A percentile compares a stretch with the other conserved stretches of the same genome.
These are phyloP conservation scores for Hypoxylon sp. DNA, from an alignment of 2,329 filamentous ascomycete species.

Conservation along the genomic window DNA sequence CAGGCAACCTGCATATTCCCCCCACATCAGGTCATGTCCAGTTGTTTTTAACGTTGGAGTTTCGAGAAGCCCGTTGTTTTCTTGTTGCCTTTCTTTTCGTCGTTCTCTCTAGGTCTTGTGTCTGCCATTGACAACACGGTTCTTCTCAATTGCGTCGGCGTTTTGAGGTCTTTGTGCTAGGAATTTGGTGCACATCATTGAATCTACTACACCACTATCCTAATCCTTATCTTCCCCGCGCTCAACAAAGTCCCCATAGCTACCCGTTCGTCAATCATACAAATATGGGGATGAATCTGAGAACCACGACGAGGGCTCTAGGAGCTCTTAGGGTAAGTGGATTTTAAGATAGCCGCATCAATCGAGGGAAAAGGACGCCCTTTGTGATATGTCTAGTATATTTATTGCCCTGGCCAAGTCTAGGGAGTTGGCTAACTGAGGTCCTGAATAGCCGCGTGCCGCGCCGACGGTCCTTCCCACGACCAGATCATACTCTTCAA, in stretches of 20 bases:
- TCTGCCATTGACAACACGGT: conserved; percentile 11
- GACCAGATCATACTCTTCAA: conserved; percentile 76
- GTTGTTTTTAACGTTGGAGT: conserved; percentile 11
- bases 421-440: neutral
- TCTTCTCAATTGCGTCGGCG: conserved; percentile 25
- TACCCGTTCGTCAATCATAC: neutral
- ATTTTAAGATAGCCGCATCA: neutral
- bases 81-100: conserved; percentile 11
- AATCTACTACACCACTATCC: neutral
- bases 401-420: neutral
- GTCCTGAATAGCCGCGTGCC: conserved; percentile 50
- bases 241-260: neutral
- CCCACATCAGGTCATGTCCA: conserved; percentile 37
- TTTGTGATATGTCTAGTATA: neutral
- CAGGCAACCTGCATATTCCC: conserved; percentile 7
- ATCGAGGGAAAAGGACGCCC: no score
- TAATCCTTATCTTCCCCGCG: neutral
- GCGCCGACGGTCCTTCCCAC: conserved; percentile 52
- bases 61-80: conserved; percentile 14
- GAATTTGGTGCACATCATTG: neutral
- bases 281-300: conserved; percentile 76
- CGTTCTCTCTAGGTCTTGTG: conserved; percentile 5
- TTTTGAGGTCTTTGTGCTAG: conserved; percentile 16
- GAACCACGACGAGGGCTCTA: conserved; percentile 73
- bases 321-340: conserved; percentile 73